Conservation (phyloP, 2,329 filamentous ascomycete species). For the Trichophaea hybrida region DNA sequence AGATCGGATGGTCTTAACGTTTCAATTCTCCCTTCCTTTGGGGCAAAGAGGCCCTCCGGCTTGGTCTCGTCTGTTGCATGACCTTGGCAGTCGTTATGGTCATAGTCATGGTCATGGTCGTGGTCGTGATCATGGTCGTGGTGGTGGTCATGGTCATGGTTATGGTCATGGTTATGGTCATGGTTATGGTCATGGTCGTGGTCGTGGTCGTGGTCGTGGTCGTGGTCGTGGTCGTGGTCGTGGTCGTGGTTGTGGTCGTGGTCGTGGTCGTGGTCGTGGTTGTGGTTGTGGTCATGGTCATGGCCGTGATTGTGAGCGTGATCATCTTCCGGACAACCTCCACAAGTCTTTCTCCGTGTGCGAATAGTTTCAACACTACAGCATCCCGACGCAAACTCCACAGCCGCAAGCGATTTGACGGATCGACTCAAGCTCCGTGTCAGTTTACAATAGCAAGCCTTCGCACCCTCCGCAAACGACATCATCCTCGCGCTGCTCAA, state of each 20-base stretch:
- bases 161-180: neutral
- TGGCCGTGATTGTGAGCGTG: neutral
- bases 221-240: too few relatives aligned
- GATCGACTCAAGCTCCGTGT: neutral
- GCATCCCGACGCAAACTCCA: conserved; percentile 2
- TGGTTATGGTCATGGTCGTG: neutral
- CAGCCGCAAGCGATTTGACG: conserved; percentile 1
- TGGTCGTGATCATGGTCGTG: neutral
- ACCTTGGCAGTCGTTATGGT: neutral
- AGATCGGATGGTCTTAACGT: neutral
- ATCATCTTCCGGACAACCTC: neutral
- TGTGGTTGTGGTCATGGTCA: neutral
- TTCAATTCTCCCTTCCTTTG: neutral
- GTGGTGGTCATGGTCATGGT: neutral
- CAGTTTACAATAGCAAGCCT: conserved; percentile 5
- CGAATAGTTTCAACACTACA: neutral
- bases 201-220: neutral
- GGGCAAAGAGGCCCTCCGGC: neutral
- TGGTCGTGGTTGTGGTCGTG: neutral
- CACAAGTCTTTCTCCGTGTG: neutral
- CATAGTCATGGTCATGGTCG: neutral
- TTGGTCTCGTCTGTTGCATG: neutral
- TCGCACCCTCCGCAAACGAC: neutral
- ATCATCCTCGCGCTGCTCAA: neutral
- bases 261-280: neutral